Conservation (phyloP, 2,329 filamentous ascomycete species). For the Fusarium xyrophilum region DNA sequence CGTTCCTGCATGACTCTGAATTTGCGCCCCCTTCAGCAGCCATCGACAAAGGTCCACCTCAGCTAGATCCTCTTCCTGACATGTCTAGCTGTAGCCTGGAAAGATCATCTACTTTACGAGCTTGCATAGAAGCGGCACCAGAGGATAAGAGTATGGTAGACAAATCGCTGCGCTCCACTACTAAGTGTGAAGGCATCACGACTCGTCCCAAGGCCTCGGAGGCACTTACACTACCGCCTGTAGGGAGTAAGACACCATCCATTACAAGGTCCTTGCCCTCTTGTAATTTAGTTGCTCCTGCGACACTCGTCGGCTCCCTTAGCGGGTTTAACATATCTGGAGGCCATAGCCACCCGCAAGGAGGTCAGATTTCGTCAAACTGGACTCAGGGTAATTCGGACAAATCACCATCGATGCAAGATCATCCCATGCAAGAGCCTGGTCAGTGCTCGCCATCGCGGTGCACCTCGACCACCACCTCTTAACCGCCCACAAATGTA, state of each 20-base stretch:
- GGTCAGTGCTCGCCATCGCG: background rate
- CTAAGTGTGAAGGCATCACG: background rate
- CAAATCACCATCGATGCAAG: background rate
- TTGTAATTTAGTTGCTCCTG: background rate
- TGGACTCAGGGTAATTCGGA: constrained; percentile 24
- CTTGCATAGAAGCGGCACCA: constrained; percentile 42
- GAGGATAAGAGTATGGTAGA: constrained; percentile 43
- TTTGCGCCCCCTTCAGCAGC: background rate
- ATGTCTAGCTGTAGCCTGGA: constrained; percentile 35
- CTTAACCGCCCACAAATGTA: constrained; percentile 1
- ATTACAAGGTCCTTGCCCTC: background rate
- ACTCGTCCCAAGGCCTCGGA: background rate
- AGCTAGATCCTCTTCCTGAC: constrained; percentile 42
- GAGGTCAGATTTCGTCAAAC: constrained; percentile 9
- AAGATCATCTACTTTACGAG: constrained; percentile 42
- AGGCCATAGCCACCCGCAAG: background rate
- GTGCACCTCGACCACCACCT: constrained; percentile 9
- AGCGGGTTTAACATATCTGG: background rate
- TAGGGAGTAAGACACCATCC: constrained; percentile 21
- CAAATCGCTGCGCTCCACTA: constrained; percentile 9
- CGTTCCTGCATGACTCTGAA: background rate
- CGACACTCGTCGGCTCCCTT: background rate
- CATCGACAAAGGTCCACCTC: constrained; percentile 34
- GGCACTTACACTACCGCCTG: constrained; percentile 12
- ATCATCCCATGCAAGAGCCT: background rate